phyloP scores from a whole-genome alignment of 2,329 filamentous ascomycete genomes.

The Cordyceps fumosorosea region DNA sequence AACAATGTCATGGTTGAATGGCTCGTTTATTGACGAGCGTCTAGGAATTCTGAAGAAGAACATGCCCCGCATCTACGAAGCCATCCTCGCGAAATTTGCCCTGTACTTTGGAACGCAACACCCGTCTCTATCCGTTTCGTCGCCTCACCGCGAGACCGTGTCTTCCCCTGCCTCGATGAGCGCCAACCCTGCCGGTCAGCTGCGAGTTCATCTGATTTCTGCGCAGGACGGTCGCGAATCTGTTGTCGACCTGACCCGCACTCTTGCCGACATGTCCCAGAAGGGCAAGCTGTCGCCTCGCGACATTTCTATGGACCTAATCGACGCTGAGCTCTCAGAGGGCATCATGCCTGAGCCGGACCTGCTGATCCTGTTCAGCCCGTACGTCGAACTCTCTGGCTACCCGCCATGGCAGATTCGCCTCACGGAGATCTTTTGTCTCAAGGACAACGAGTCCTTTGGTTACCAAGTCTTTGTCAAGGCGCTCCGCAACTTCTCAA shows the following conservation, averaged over 20 bases:
- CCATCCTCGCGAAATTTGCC: conserved; percentile 71
- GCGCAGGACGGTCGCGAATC: conserved; percentile 87
- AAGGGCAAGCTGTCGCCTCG: conserved; percentile 71
- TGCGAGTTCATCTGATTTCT: conserved; percentile 71
- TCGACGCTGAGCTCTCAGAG: conserved; percentile 79
- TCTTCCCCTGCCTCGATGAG: conserved; percentile 23
- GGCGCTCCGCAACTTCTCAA: conserved; percentile 75
- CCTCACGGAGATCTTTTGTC: conserved; percentile 85
- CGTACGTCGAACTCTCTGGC: conserved; percentile 74
- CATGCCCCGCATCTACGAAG: conserved; percentile 75
- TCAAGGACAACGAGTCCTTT: conserved; percentile 71
- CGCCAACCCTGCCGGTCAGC: conserved; percentile 30
- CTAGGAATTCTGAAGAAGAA: conserved; percentile 85
- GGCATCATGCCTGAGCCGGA: conserved; percentile 84
- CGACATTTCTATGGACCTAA: conserved; percentile 78
- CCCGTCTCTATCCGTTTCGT: conserved; percentile 57
- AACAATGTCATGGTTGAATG: background rate
- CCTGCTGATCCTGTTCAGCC: conserved; percentile 79
- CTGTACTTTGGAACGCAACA: conserved; percentile 78
- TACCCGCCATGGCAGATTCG: conserved; percentile 97
- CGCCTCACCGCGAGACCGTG: conserved; percentile 35
- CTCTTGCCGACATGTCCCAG: conserved; percentile 91
- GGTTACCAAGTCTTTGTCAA: conserved; percentile 91
- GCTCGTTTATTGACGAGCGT: conserved; percentile 16
- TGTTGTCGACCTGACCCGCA: conserved; percentile 90